Conservation (phyloP, 768 basidiomycete genomes). For the Hygrophorus pudorinus region DNA sequence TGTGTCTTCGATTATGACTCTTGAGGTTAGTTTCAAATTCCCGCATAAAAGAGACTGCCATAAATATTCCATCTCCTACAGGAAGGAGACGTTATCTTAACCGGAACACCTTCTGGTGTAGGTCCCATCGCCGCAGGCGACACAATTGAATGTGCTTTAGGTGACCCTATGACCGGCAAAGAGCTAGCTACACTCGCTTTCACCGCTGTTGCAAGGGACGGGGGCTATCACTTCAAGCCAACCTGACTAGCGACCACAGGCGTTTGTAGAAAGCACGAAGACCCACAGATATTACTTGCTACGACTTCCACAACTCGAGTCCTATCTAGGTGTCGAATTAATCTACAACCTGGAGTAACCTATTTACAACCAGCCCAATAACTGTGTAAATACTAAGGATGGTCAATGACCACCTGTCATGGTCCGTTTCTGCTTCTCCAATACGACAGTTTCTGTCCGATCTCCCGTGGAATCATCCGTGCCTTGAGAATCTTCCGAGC, state of each 20-base stretch:
- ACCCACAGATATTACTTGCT: constrained; percentile 1
- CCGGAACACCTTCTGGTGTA: constrained; percentile 89
- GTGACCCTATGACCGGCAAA: constrained; percentile 39
- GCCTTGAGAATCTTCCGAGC: constrained; percentile 12
- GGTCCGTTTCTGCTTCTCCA: background rate
- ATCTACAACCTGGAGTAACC: too few relatives aligned
- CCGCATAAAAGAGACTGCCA: background rate
- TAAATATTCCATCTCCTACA: constrained; percentile 16
- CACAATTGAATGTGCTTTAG: constrained; percentile 62
- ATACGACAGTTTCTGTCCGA: background rate
- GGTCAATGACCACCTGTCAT: background rate
- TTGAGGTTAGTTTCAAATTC: constrained; percentile 55
- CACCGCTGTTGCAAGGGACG: constrained; percentile 50
- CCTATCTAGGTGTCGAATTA: too few relatives aligned
- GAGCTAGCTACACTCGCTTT: constrained; percentile 58
- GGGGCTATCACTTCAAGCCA: constrained; percentile 41
- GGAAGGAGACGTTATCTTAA: constrained; percentile 89
- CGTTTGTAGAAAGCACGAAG: background rate
- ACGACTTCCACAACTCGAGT: too few relatives aligned
- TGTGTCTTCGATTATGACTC: constrained; percentile 90
- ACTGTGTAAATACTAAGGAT: background rate
- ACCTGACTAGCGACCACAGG: background rate
- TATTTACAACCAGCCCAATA: too few relatives aligned
- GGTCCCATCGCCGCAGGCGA: constrained; percentile 73
- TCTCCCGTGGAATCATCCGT: background rate